Evolutionary conservation across 306 rosid species (phyloP).

Genomic region (Quercus wislizeni): DNA sequence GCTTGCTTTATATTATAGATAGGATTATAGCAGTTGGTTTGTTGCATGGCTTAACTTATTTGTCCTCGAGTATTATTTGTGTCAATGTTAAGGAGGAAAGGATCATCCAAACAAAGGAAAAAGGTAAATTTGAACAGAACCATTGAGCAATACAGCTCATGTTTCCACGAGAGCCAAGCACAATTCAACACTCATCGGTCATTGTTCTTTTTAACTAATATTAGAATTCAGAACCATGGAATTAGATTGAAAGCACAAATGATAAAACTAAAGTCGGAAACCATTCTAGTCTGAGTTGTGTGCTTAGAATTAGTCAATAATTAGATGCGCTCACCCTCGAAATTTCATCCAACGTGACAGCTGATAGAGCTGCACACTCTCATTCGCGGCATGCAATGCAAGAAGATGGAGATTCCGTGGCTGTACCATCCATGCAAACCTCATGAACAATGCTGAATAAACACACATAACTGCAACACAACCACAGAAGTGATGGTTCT

Average conservation of each 20-base stretch:
- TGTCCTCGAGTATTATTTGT: not conserved
- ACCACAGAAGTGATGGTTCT: not conserved
- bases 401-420: conserved; percentile 71
- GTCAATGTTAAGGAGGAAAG: not conserved
- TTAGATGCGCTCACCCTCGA: conserved; percentile 42
- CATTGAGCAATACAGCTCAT: too few relatives aligned
- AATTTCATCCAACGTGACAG: conserved; percentile 62
- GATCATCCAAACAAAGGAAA: too few relatives aligned
- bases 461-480: conserved; percentile 63
- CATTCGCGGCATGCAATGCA: conserved; percentile 63
- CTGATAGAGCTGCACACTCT: conserved; percentile 71
- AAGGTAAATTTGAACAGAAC: too few relatives aligned
- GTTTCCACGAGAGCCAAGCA: not conserved
- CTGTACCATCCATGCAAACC: conserved; percentile 80
- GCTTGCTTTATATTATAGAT: not conserved
- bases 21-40: not conserved
- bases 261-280: not conserved
- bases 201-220: not conserved
- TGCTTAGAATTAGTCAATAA: not conserved
- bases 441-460: conserved; percentile 69
- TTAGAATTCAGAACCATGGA: not conserved
- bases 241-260: not conserved
- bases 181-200: too few relatives aligned
- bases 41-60: too few relatives aligned
- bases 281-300: not conserved